phyloP scores from a whole-genome alignment of 1,139 yeast genomes.

The Wickerhamomyces sp. region DNA sequence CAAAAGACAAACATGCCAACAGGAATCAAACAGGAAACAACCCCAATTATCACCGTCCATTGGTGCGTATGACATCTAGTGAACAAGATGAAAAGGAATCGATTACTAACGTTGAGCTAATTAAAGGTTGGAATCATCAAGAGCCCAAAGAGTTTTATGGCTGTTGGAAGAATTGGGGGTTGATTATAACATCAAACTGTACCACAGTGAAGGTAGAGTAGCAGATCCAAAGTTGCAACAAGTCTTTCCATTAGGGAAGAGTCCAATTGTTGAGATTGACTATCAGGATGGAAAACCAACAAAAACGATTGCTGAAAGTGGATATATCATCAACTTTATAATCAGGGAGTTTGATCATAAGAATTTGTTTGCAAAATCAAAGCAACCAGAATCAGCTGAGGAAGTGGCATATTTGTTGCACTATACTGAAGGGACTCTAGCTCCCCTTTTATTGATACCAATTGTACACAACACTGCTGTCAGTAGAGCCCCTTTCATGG shows the following conservation, averaged over 20 bases:
- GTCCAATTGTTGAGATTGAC: slow-evolving; percentile 51
- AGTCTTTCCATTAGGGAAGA: slow-evolving; percentile 52
- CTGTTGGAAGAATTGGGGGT: slow-evolving; percentile 47
- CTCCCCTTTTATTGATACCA: slow-evolving; percentile 41
- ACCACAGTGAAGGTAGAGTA: slow-evolving; percentile 37
- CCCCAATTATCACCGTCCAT: slow-evolving; percentile 7
- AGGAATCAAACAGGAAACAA: background rate
- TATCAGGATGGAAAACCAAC: slow-evolving; percentile 22
- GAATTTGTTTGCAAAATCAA: slow-evolving; percentile 33
- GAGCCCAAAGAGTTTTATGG: slow-evolving; percentile 54
- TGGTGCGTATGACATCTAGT: slow-evolving; percentile 6
- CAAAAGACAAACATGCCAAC: too few species aligned
- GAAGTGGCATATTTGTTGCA: slow-evolving; percentile 46
- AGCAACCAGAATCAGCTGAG: slow-evolving; percentile 20
- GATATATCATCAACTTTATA: slow-evolving; percentile 40
- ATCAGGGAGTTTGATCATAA: slow-evolving; percentile 37
- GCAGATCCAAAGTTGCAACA: slow-evolving; percentile 40
- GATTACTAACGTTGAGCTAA: background rate
- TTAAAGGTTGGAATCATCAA: slow-evolving; percentile 45
- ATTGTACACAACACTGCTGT: slow-evolving; percentile 36
- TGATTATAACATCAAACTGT: slow-evolving; percentile 46
- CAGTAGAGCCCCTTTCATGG: slow-evolving; percentile 34
- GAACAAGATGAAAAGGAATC: background rate
- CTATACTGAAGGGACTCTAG: slow-evolving; percentile 53
- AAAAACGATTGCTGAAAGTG: slow-evolving; percentile 40